Conservation (phyloP, 2,329 filamentous ascomycete genomes). For the Blastomyces silverae region DNA sequence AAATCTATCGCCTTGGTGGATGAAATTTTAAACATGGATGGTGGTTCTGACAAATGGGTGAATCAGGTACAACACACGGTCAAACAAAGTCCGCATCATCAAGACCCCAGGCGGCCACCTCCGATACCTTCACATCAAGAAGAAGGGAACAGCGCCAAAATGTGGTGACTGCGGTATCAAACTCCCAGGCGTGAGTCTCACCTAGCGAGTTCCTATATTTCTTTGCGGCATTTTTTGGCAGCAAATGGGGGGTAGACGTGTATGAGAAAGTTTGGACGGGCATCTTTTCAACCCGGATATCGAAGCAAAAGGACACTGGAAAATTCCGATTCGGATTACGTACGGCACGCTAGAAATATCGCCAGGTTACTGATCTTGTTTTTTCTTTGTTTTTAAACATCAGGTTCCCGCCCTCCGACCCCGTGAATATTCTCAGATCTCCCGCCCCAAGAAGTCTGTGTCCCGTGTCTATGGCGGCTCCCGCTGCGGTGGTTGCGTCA, state of each 20-base stretch:
- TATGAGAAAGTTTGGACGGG: not conserved
- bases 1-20: slow-evolving; percentile 4
- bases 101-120: slow-evolving; percentile 96
- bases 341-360: not conserved
- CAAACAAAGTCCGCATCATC: slow-evolving; percentile 92
- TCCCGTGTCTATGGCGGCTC: slow-evolving; percentile 97
- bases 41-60: slow-evolving; percentile 12
- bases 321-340: not conserved
- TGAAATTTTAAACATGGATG: not conserved
- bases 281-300: not conserved
- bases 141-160: slow-evolving; percentile 96
- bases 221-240: not conserved
- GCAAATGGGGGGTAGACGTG: not conserved
- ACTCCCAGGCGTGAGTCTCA: slow-evolving; percentile 84
- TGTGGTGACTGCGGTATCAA: slow-evolving; percentile 99
- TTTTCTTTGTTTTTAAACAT: not conserved
- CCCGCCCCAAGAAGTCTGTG: slow-evolving; percentile 98
- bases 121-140: slow-evolving; percentile 98
- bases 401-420: slow-evolving; percentile 94
- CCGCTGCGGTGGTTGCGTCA: slow-evolving; percentile 97
- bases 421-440: slow-evolving; percentile 95
- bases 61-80: slow-evolving; percentile 89
- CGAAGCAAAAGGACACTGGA: not conserved
- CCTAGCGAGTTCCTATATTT: slow-evolving; percentile 20
- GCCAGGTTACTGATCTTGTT: slow-evolving; percentile 1